phyloP scores from a whole-genome alignment of 495 filamentous ascomycete genomes.

The Articulospora tetracladia region DNA sequence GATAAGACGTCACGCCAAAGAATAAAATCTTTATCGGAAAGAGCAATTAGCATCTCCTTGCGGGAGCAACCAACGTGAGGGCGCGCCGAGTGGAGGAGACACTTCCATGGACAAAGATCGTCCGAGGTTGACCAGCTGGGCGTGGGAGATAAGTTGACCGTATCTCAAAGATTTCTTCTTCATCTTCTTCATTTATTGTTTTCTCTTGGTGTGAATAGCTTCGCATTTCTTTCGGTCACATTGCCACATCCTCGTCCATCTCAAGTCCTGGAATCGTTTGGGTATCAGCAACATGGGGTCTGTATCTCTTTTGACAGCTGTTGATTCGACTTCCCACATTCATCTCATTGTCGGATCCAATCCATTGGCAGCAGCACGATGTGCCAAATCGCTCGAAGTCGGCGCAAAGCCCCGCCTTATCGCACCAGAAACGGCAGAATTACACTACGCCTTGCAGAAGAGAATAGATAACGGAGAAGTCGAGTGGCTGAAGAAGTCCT shows the following conservation, averaged over 20 bases:
- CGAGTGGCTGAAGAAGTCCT: slow-evolving; percentile 65
- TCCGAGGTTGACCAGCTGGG: neutral
- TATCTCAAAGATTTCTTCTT: neutral
- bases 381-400: slow-evolving; percentile 73
- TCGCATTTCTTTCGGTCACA: neutral
- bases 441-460: slow-evolving; percentile 71
- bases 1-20: neutral
- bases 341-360: slow-evolving; percentile 87
- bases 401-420: slow-evolving; percentile 86
- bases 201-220: neutral
- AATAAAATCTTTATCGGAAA: neutral
- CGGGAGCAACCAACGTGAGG: too few species aligned
- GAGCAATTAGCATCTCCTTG: neutral
- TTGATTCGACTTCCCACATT: slow-evolving; percentile 69
- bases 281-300: slow-evolving; percentile 2
- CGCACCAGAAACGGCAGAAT: slow-evolving; percentile 56
- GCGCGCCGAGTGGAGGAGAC: too few species aligned
- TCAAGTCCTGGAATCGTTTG: neutral
- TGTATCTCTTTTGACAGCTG: slow-evolving; percentile 67
- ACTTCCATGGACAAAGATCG: neutral
- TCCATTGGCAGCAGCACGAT: slow-evolving; percentile 79
- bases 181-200: neutral
- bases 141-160: neutral
- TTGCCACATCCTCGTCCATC: neutral
- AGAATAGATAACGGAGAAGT: slow-evolving; percentile 69